Evolutionary conservation across 2,329 filamentous ascomycete genomes (phyloP), one percentile per base, ranked within the genome.

Genomic region (Huntiella omanensis): DNA sequence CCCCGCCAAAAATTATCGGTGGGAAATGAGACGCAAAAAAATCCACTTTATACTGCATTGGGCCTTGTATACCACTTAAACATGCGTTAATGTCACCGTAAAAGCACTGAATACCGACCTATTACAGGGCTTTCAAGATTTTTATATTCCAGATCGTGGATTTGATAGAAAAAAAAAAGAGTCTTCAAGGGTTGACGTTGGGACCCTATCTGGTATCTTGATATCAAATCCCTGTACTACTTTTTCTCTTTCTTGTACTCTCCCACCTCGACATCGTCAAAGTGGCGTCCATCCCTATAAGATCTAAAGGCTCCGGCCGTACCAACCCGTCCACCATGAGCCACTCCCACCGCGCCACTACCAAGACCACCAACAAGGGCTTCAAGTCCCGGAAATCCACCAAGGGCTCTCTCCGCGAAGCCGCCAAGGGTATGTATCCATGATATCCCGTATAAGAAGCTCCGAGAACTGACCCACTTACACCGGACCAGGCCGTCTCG

Each of bases 341-440:
- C 67, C 85, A 96, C 63, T 87, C 88, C 59, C 91, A 98, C 63
- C 75, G 88, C 61, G 83, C 83, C 58, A 95, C 87, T 49, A 94
- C 87, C 46, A 98, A 96, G 70, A 69, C 76, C 56, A 66, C 73
- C 53, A 78, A 94, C 65, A 98, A 98, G 69, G 62, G 80, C 19
- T 98, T 87, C 71, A 98, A 98, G 65, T 85, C 84, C 49, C 79
- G 79, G 60, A 87, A 94, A 67, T 75, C 87, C 36, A 85, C 83
- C 51, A 96, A 96, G 63, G 78, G 83, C 57, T 75, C 84, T 49
- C 63, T 95, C 58, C 85, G 91, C 60, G 84, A 94, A 53, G 70
- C 77, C 53, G 73, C 77, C 49, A 96, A 96, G 69, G 87, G 84
- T 86, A 62, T 45, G 56, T 17, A 38, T 33, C n/a, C 28, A 22